Evolutionary conservation across 2,329 filamentous ascomycete species (phyloP).

Genomic region (Ophiobolus disseminans): DNA sequence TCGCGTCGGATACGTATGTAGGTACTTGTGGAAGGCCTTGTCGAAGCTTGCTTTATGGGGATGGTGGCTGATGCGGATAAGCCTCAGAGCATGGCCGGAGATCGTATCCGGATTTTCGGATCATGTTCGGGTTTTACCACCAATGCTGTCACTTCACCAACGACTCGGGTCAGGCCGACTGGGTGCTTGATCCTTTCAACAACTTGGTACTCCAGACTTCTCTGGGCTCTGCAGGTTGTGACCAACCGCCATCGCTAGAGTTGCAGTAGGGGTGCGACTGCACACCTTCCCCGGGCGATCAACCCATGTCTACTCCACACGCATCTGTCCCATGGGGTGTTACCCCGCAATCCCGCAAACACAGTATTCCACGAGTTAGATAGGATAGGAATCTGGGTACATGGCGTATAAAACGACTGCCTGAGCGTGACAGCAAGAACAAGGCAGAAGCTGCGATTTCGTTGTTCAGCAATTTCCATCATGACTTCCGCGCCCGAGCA

Average conservation of each 20-base stretch:
- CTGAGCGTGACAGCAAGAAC: not conserved
- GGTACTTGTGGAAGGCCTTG: not conserved
- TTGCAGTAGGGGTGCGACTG: not conserved
- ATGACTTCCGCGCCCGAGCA: not conserved
- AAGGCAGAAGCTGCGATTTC: not conserved
- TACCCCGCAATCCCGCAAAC: not conserved
- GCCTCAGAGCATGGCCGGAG: not conserved
- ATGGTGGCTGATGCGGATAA: conserved; percentile 5
- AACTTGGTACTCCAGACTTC: too few species aligned
- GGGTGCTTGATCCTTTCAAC: too few species aligned
- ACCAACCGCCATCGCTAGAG: not conserved
- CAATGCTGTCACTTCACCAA: not conserved
- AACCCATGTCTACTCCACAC: not conserved
- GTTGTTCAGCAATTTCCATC: not conserved
- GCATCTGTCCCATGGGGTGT: conserved; percentile 3
- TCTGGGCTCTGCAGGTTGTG: not conserved
- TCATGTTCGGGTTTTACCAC: conserved; percentile 1
- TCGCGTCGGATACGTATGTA: not conserved
- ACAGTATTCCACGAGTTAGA: not conserved
- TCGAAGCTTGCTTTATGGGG: conserved; percentile 14
- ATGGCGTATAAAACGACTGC: not conserved
- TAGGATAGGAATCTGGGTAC: not conserved
- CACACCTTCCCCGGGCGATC: not conserved
- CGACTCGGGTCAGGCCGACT: too few species aligned
- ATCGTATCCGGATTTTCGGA: conserved; percentile 3